Conservation (phyloP, 805 yeast species). For the Zygosaccharomyces kombuchaensis region DNA sequence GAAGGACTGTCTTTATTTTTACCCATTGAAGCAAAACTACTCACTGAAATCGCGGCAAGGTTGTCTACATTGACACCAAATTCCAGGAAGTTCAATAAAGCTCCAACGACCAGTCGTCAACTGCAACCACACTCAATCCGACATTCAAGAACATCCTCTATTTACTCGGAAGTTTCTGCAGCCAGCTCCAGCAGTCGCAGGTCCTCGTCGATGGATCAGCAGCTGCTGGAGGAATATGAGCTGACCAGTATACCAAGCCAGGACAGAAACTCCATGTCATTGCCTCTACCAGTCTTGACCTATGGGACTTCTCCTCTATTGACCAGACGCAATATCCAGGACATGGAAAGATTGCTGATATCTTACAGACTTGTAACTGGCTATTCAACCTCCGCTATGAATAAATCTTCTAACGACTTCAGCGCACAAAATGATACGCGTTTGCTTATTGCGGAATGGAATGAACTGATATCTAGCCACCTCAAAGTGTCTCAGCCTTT, state of each 20-base stretch:
- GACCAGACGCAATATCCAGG: conserved; percentile 34
- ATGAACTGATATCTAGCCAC: conserved; percentile 4
- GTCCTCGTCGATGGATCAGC: conserved; percentile 37
- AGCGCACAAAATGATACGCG: conserved; percentile 10
- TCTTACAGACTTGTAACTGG: conserved; percentile 40
- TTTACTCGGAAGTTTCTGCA: conserved; percentile 37
- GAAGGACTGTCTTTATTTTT: conserved; percentile 60
- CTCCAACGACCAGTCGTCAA: conserved; percentile 36
- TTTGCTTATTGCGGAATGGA: conserved; percentile 11
- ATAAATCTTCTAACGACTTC: not conserved
- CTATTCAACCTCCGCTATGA: not conserved
- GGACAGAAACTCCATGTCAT: conserved; percentile 41
- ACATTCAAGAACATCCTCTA: conserved; percentile 26
- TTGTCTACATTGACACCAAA: conserved; percentile 40
- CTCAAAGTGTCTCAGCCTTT: conserved; percentile 2
- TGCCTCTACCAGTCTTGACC: conserved; percentile 29
- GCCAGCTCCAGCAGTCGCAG: conserved; percentile 22
- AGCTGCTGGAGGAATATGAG: conserved; percentile 57
- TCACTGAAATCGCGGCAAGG: conserved; percentile 60
- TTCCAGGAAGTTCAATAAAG: conserved; percentile 7
- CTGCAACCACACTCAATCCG: conserved; percentile 49
- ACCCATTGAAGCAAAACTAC: conserved; percentile 60
- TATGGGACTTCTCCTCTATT: conserved; percentile 37
- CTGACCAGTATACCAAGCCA: conserved; percentile 37
- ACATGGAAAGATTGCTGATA: conserved; percentile 45